Base-by-base conservation (phyloP, 345 rosid genomes). In the Hibiscus mutabilis region DNA sequence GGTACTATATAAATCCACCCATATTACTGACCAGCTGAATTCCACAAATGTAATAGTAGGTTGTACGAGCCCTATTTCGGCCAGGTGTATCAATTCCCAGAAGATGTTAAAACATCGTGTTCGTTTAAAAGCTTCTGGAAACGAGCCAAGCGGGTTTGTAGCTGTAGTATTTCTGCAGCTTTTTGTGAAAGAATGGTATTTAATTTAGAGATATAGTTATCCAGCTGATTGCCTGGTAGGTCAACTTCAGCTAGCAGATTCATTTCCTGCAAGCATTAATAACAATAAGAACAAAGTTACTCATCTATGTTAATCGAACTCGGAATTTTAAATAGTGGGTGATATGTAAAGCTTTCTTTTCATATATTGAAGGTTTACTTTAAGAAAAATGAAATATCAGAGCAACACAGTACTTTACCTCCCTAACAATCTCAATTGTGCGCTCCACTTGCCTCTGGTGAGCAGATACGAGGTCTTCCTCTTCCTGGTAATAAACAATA, bases 361-460 rank as follows among this genome's bases (percentile, higher is more conserved):
- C n/a, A 3, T 15, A 0, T 46, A 46, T 46, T 46, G 52, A 46
- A 13, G 52, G 52, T 4, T 46, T 46, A 11, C 16, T 35, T 35
- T 35, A 35, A 35, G 40, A 35, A 35, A 35, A 35, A 35, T 18
- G 24, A 18, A 53, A 19, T 6, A 21, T 53, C 13, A 53, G 21
- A 53, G 21, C 24, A 8, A 55, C 24, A 51, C 15, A 51, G n/a
- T 27, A 18, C 65, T 69, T 62, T 10, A 80, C 91, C 91, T 87
- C 88, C 70, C 80, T 79, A 52, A 85, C 86, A 16, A 83, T 77
- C 42, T 82, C 79, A n/a, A 87, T 80, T 13, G 87, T 84, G 77
- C 82, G 84, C 81, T 85, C 88, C n/a, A 85, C 87, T 76, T 83
- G 88, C 67, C 35, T 76, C 42, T 82, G 81, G 66, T 87, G 88